Conservation (phyloP, 257 asterid genomes). For the Ligustrum vulgare region DNA sequence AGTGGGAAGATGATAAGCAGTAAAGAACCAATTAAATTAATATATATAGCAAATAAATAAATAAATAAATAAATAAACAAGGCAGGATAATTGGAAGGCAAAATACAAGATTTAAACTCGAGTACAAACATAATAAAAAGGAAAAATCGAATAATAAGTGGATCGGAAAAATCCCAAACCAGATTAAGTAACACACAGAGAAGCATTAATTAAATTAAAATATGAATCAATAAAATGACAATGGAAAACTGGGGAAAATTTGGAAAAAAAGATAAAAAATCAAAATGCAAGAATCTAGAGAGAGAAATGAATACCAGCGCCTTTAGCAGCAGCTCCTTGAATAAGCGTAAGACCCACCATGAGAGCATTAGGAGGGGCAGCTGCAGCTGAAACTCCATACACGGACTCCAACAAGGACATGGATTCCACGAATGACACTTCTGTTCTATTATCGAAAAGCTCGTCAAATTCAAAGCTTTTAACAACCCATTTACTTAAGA, state of each 20-base stretch:
- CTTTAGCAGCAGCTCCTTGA: slow-evolving; percentile 78
- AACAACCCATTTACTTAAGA: slow-evolving; percentile 34
- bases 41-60: slow-evolving; percentile 2
- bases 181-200: neutral
- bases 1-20: slow-evolving; percentile 2
- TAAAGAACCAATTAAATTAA: neutral
- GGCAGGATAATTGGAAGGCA: neutral
- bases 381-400: slow-evolving; percentile 45
- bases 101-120: neutral
- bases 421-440: slow-evolving; percentile 40
- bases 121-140: neutral
- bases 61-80: neutral
- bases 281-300: slow-evolving; percentile 12
- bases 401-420: slow-evolving; percentile 40
- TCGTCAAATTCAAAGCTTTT: slow-evolving; percentile 49
- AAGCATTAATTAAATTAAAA: neutral
- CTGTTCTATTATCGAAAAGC: slow-evolving; percentile 44
- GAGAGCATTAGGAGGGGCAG: slow-evolving; percentile 43
- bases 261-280: neutral
- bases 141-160: neutral
- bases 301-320: slow-evolving; percentile 57
- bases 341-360: slow-evolving; percentile 74
- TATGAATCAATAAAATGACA: neutral
- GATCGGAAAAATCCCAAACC: slow-evolving; percentile 1
- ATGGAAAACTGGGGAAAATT: neutral